A percentile compares a stretch with the other conserved stretches of the same genome.
phyloP scores from a whole-genome alignment of 2,329 filamentous ascomycete species.

The Drechslerella dactyloides region DNA sequence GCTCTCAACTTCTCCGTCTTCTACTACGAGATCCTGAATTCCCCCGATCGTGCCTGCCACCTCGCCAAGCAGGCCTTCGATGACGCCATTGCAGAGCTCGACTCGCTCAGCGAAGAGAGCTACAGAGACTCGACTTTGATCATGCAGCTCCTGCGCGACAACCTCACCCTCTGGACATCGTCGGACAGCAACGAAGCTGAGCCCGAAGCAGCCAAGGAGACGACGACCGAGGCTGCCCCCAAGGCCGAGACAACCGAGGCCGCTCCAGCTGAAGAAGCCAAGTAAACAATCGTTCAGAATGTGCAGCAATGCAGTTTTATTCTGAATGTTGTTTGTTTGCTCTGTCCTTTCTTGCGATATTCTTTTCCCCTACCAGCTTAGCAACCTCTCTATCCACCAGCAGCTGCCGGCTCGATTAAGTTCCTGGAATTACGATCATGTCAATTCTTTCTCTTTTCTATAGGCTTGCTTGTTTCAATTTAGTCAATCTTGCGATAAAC shows the following conservation, averaged over 20 bases:
- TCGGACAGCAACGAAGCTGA: conserved; percentile 54
- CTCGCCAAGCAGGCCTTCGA: conserved; percentile 95
- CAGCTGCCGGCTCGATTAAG: conserved; percentile 27
- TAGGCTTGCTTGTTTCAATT: conserved; percentile 45
- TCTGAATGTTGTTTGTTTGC: background rate
- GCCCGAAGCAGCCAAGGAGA: conserved; percentile 61
- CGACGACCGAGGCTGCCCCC: conserved; percentile 15
- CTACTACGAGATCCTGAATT: conserved; percentile 99
- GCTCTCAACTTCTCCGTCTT: conserved; percentile 98
- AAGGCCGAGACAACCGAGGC: conserved; percentile 28
- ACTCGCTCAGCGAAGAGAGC: conserved; percentile 96
- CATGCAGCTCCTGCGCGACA: conserved; percentile 98
- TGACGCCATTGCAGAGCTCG: conserved; percentile 98
- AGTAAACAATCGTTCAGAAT: conserved; percentile 17
- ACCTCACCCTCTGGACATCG: conserved; percentile 64
- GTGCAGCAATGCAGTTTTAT: background rate
- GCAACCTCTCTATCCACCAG: conserved; percentile 12
- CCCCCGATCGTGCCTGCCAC: conserved; percentile 96
- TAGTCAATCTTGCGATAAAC: conserved; percentile 36
- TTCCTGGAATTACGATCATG: conserved; percentile 45
- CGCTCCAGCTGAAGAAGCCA: conserved; percentile 34
- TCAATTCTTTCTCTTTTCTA: conserved; percentile 35
- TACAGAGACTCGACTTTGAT: conserved; percentile 99
- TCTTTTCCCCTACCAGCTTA: conserved; percentile 7
- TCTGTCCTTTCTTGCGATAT: conserved; percentile 1